These are phyloP conservation scores for Leishmania major DNA, from an alignment of 208 protist species.

Conservation along the genomic window DNA sequence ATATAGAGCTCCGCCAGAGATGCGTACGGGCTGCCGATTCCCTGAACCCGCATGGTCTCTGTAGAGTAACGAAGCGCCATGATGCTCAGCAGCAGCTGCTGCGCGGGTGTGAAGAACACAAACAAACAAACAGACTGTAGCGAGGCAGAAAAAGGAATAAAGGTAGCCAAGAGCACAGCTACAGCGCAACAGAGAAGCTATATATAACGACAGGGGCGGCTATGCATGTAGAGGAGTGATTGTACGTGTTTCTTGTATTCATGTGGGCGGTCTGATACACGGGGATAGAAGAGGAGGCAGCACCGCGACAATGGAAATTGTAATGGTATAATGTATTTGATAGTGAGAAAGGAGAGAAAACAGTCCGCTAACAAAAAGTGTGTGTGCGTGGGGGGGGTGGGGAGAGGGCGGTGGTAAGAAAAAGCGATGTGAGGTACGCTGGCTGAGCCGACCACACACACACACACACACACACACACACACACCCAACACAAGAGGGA, in stretches of 20 bases:
- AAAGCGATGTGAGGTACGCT: neutral
- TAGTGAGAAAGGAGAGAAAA: neutral
- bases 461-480: neutral
- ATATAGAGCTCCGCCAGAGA: slow-evolving; percentile 24
- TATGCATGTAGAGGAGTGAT: neutral
- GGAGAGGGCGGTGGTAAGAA: neutral
- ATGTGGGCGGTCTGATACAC: neutral
- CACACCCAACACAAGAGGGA: neutral
- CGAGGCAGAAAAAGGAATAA: neutral
- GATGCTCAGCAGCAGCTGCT: neutral
- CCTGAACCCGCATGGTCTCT: slow-evolving; percentile 15
- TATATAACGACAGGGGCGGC: no score
- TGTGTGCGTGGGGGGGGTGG: neutral
- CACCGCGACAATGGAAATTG: neutral
- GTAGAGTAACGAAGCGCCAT: slow-evolving; percentile 23
- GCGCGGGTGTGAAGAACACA: neutral
- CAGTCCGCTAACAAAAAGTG: neutral
- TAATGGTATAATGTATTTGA: neutral
- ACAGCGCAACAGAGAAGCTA: neutral
- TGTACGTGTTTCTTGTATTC: neutral
- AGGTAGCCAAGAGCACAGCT: neutral
- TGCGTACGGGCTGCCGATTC: slow-evolving; percentile 37
- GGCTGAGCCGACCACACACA: neutral
- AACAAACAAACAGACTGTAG: neutral
- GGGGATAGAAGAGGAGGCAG: neutral